These are phyloP conservation scores for Jaapia argillacea DNA, from an alignment of 768 basidiomycete genomes.

Conservation along the genomic window DNA sequence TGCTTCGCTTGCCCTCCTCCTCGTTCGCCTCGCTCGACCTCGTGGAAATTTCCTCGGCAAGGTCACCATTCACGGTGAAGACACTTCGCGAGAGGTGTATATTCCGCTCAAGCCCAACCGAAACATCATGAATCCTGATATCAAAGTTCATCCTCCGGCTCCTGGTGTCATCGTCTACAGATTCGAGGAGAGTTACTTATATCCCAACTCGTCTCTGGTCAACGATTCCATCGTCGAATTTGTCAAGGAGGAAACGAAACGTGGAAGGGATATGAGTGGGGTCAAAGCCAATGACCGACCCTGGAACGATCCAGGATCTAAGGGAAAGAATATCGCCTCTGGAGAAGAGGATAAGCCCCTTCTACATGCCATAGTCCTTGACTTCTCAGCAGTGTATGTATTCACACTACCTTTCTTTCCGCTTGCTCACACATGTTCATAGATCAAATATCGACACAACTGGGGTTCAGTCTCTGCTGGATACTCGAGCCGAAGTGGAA, in stretches of 20 bases:
- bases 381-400: slow-evolving; percentile 75
- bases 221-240: slow-evolving; percentile 73
- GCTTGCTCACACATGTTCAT: slow-evolving; percentile 1
- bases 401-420: not conserved
- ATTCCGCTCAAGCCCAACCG: slow-evolving; percentile 56
- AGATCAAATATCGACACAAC: slow-evolving; percentile 90
- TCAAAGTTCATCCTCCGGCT: slow-evolving; percentile 68
- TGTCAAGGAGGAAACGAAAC: slow-evolving; percentile 67
- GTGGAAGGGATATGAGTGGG: slow-evolving; percentile 63
- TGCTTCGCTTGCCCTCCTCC: slow-evolving; percentile 69
- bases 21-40: slow-evolving; percentile 81
- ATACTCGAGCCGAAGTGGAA: slow-evolving; percentile 84
- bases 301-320: slow-evolving; percentile 87
- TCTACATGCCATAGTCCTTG: slow-evolving; percentile 82
- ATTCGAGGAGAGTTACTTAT: slow-evolving; percentile 83
- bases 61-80: slow-evolving; percentile 45
- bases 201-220: slow-evolving; percentile 63
- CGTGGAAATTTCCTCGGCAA: slow-evolving; percentile 88
- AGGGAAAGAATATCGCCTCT: slow-evolving; percentile 29
- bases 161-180: slow-evolving; percentile 89
- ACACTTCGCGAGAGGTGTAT: slow-evolving; percentile 61
- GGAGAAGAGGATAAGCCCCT: slow-evolving; percentile 48
- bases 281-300: slow-evolving; percentile 64
- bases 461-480: slow-evolving; percentile 82
- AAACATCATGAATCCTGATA: slow-evolving; percentile 52